Evolutionary conservation across 257 asterid species (phyloP), one percentile per base, ranked within the genome.

Genomic region (Misopates orontium): DNA sequence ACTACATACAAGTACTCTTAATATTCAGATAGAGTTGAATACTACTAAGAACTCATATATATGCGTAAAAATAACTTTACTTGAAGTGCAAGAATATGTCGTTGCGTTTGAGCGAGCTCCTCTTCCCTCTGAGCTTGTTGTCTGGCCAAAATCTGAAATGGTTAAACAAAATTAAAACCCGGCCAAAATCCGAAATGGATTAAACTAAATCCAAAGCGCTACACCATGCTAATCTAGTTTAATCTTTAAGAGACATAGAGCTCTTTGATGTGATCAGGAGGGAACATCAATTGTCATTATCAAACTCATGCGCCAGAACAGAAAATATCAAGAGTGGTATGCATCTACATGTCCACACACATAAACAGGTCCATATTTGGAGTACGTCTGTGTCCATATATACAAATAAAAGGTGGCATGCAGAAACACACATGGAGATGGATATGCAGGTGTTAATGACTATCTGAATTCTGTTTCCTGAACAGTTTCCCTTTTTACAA

Each of bases 71-170:
- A 36, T 10, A 36, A 1, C 8, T 36, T 36, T 83, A 82, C 95
- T 76, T 94, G 99, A 75, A 94, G 93, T 56, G 91, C 99, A 69
- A 94, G 96, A 83, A 94, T 94, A 78, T 94, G 98, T 50, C 98
- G 84, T 72, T 94, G 99, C 2, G 98, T 88, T 61, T 94, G 99
- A 62, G 93, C 74, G 73, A 94, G 99, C 86, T 94, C 99, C 72
- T 94, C 99, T 78, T 94, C 99, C 81, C 99, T 80, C 78, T 94
- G 99, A 68, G 99, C 99, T 81, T 94, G 99, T 72, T 94, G 99
- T 71, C 99, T 88, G 41, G 98, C 99, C 88, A 94, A 86, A 69
- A 90, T 83, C 99, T 94, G 89, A 77, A 75, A 71, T 42, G 23
- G 44, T 48, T 71, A 49, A 57, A 73, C 70, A 28, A 73, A 76